Conservation (phyloP, 2,329 filamentous ascomycete genomes). For the Fusarium compactum region DNA sequence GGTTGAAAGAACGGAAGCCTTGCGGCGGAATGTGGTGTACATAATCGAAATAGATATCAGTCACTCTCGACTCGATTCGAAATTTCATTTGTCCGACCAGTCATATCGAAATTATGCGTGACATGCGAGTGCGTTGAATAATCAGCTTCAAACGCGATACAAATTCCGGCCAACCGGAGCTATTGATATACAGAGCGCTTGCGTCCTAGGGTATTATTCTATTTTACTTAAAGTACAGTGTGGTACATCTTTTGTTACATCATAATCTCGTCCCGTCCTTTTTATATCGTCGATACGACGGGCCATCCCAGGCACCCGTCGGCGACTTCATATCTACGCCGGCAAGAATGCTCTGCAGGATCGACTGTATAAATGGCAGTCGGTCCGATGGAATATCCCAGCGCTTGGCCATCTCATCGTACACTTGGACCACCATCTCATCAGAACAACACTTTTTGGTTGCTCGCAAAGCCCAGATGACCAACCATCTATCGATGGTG, state of each 20-base stretch:
- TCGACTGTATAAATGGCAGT: slow-evolving; percentile 60
- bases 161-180: neutral
- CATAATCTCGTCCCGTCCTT: slow-evolving; percentile 49
- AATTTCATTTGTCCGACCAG: slow-evolving; percentile 43
- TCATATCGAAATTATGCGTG: slow-evolving; percentile 2
- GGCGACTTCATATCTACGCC: slow-evolving; percentile 50
- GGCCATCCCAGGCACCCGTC: slow-evolving; percentile 43
- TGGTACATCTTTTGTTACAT: slow-evolving; percentile 46
- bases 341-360: slow-evolving; percentile 58
- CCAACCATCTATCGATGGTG: slow-evolving; percentile 70
- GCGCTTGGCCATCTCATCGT: slow-evolving; percentile 60
- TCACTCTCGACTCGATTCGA: slow-evolving; percentile 44
- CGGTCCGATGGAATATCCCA: slow-evolving; percentile 60
- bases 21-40: slow-evolving; percentile 48
- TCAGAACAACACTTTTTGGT: slow-evolving; percentile 70
- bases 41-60: slow-evolving; percentile 53
- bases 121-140: neutral
- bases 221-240: slow-evolving; percentile 38
- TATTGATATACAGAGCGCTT: slow-evolving; percentile 29
- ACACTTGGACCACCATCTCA: slow-evolving; percentile 67
- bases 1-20: slow-evolving; percentile 39
- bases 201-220: slow-evolving; percentile 43
- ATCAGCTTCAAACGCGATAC: slow-evolving; percentile 1
- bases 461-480: slow-evolving; percentile 70
- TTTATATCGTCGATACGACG: slow-evolving; percentile 40